Percentiles rank a stretch among this genome's conserved stretches.
Conservation (phyloP, 176 grass and related monocot species). For the Oryza punctata region DNA sequence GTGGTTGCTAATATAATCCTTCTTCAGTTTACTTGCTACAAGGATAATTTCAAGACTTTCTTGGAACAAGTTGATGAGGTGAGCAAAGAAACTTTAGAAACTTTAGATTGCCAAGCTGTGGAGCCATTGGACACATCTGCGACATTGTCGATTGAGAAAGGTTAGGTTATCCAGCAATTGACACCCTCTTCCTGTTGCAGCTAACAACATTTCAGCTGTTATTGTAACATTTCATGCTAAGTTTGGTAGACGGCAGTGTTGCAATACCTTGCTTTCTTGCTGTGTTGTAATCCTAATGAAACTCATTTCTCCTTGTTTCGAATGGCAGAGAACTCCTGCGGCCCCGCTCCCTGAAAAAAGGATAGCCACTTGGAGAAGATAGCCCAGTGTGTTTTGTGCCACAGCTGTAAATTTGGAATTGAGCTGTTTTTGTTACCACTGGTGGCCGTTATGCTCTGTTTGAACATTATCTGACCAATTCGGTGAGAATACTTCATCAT, state of each 20-base stretch:
- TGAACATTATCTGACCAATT: background rate
- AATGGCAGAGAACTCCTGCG: too few species aligned
- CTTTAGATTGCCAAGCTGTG: background rate
- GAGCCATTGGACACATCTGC: background rate
- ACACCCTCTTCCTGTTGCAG: background rate
- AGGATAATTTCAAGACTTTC: constrained; percentile 28
- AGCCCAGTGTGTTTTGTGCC: background rate
- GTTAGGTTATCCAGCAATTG: background rate
- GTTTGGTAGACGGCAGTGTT: too few species aligned
- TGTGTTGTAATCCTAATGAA: too few species aligned
- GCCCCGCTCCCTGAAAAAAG: background rate
- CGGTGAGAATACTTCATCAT: background rate
- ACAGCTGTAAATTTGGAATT: background rate
- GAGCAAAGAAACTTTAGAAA: constrained; percentile 11
- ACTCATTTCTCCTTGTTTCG: too few species aligned
- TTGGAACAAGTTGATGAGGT: constrained; percentile 42
- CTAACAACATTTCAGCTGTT: too few species aligned
- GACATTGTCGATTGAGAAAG: background rate
- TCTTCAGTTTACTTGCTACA: constrained; percentile 48
- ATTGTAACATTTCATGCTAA: too few species aligned
- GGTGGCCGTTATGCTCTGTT: background rate
- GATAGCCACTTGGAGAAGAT: background rate
- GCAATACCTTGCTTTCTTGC: too few species aligned
- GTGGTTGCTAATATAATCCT: constrained; percentile 14
- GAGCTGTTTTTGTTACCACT: background rate